Evolutionary conservation across 139 green algal genomes (phyloP).

Genomic region (Raphidocelis subcapitata): DNA sequence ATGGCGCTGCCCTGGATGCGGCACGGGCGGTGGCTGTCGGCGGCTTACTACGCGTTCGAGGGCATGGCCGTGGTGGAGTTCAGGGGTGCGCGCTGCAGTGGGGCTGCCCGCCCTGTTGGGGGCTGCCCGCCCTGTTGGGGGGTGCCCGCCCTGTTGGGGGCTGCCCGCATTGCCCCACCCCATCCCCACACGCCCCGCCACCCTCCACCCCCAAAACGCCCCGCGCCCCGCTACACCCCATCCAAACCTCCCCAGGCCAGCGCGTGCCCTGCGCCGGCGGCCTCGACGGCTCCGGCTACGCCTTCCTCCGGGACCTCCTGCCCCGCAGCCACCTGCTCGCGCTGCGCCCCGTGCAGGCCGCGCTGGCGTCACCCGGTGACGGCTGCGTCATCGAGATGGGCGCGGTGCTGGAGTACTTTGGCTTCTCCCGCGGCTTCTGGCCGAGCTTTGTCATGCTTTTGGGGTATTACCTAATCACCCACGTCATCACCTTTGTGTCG

Average conservation of each 20-base stretch:
- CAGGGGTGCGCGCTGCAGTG: constrained; percentile 14
- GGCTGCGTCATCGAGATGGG: too few species aligned
- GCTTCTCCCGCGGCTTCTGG: constrained; percentile 16
- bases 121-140: constrained; percentile 15
- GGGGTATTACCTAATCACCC: constrained; percentile 33
- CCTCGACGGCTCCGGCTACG: too few species aligned
- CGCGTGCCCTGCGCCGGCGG: too few species aligned
- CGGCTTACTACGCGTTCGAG: constrained; percentile 33
- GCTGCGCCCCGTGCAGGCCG: too few species aligned
- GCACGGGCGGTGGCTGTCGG: constrained; percentile 24
- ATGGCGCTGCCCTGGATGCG: constrained; percentile 19
- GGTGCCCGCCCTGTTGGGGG: not conserved
- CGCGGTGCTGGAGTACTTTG: constrained; percentile 38
- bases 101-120: not conserved
- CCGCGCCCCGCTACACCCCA: constrained; percentile 26
- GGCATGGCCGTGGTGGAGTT: constrained; percentile 40
- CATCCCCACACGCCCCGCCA: not conserved
- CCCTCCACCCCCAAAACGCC: too few species aligned
- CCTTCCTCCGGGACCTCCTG: too few species aligned
- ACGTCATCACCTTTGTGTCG: constrained; percentile 20
- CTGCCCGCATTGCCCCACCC: not conserved
- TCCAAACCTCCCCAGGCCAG: constrained; percentile 15
- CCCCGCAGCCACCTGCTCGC: too few species aligned
- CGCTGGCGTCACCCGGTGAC: too few species aligned
- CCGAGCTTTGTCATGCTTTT: constrained; percentile 18